Evolutionary conservation across 768 basidiomycete species (phyloP), one percentile per base, ranked within the genome.

Genomic region (Rhizopogon vinicolor): DNA sequence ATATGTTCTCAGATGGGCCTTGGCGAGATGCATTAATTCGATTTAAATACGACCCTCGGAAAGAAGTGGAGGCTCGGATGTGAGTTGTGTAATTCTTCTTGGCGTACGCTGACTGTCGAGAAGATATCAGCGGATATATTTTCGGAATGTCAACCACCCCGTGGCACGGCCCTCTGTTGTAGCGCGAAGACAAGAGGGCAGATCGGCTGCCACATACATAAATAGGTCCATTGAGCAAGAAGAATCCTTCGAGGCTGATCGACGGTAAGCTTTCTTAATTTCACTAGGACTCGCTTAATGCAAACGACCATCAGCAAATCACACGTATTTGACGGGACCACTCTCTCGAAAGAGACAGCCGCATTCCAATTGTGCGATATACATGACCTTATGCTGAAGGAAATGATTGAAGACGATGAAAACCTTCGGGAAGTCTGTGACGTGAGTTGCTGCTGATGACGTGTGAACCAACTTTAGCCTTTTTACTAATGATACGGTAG

Each of bases 301-400:
- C n/a, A 5, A 22, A 35, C 1, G n/a, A 16, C 18, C 42, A 41
- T 57, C 54, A 85, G 85, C 58, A 78, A 75, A 62, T 87, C 88
- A 0, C 93, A 98, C 67, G 79, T 93, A 33, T 99, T 98, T 61
- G 93, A 99, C 67, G 97, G 96, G 0, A 67, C 82, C 55, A 82
- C 81, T 7, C 70, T 93, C 44, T 84, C 87, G 44, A 86, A 88
- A 62, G 90, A 96, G 68, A 89, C 91, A 0, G 93, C 93, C 1
- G 91, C 93, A 16, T 99, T 92, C 73, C 97, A 98, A 69, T 77
- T 99, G 6, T 91, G 91, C 68, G 97, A 99, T 68, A 89, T 99
- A 60, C 72, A 78, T 7, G 97, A 99, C 66, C 84, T 86, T 6
- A 87, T 94, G 80, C 71, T 97, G 46, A 83, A 83, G 60, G 77